Base-by-base conservation (phyloP, 1,284 basidiomycete genomes). In the Ustilago trichophora region DNA sequence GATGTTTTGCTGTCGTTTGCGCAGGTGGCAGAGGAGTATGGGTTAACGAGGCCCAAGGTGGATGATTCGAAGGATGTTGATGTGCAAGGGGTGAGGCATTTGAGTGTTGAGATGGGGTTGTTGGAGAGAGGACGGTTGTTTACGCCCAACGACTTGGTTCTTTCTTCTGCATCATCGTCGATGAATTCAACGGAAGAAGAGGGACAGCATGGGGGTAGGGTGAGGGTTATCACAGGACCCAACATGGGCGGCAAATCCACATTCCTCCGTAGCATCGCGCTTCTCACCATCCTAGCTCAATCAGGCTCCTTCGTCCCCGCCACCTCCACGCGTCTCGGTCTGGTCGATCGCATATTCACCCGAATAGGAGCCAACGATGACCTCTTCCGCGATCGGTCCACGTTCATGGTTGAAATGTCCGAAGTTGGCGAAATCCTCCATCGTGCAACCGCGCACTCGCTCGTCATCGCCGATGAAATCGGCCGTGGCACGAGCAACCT, bases 171-270 rank as follows among this genome's bases (percentile, higher is more conserved):
- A n/a, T n/a, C 27, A 29, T 13, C 7, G 13, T 29, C 27, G 13
- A 29, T 7, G 27, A 8, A 13, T 7, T 29, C 27, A 29, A 8
- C 8, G 13, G 7, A 29, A 29, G 7, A n/a, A n/a, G n/a, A n/a
- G n/a, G n/a, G n/a, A n/a, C n/a, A n/a, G n/a, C n/a, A 31, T 7
- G n/a, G 12, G 7, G 29, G 25, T 0, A 31, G 33, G 2, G 76
- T 97, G 4, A 85, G 88, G 56, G 80, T 96, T 43, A 90, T 98
- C 70, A 98, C 94, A 1, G 95, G 95, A 0, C 95, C 95, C 0
- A 98, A 98, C 77, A 97, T 97, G 92, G 91, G 35, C 87, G 92
- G 75, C 44, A 98, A 99, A 82, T 94, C 91, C 1, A 98, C 95
- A 0, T 86, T 92, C 26, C 85, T 99, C 18, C 90, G 95, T 12